phyloP scores from a whole-genome alignment of 768 basidiomycete species.

The Omphalotus guepiniiformis region DNA sequence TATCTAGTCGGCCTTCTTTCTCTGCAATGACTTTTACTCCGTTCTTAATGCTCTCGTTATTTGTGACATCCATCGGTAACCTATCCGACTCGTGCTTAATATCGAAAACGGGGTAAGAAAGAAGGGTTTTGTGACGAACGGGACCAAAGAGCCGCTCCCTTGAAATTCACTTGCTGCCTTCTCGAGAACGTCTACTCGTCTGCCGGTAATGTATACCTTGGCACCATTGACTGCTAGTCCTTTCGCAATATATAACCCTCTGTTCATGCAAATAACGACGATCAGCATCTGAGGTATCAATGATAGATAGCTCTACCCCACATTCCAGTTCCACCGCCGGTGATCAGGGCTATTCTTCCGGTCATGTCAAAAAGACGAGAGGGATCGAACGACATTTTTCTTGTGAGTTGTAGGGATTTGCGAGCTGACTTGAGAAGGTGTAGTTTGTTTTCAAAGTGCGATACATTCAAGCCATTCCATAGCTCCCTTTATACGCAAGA shows the following conservation, averaged over 20 bases:
- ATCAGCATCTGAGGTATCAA: not conserved
- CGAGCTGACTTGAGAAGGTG: too few species aligned
- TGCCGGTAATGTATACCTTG: slow-evolving; percentile 1
- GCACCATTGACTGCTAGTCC: not conserved
- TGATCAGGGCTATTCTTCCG: not conserved
- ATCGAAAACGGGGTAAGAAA: not conserved
- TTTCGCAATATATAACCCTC: not conserved
- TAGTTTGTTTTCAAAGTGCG: too few species aligned
- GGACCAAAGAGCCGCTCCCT: not conserved
- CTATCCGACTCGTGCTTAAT: not conserved
- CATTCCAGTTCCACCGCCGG: slow-evolving; percentile 1
- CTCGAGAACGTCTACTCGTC: not conserved
- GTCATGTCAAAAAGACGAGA: not conserved
- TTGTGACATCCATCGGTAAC: not conserved
- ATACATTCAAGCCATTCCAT: too few species aligned
- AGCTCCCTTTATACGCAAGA: too few species aligned
- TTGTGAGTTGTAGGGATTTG: too few species aligned
- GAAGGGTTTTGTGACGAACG: not conserved
- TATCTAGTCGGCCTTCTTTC: slow-evolving; percentile 1
- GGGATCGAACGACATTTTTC: too few species aligned
- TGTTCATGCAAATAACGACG: not conserved
- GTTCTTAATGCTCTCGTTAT: not conserved
- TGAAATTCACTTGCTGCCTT: not conserved
- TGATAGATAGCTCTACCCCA: not conserved
- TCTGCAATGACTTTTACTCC: not conserved